Evolutionary conservation across 2,329 filamentous ascomycete species (phyloP).

Genomic region (Parascedosporium putredinis): DNA sequence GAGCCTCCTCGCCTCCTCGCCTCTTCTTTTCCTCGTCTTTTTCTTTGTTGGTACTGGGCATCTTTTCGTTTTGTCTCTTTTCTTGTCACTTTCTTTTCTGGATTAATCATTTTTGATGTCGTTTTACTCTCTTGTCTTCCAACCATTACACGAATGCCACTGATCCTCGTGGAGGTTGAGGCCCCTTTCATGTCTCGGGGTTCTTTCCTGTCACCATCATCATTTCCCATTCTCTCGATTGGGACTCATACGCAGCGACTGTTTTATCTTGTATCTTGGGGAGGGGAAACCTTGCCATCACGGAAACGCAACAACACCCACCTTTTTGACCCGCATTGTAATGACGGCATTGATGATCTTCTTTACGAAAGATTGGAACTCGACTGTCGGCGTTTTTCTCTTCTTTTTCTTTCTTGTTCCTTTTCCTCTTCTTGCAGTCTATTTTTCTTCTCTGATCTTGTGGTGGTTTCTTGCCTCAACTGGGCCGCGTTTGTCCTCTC

Average conservation of each 20-base stretch:
- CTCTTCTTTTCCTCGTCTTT: slow-evolving; percentile 6
- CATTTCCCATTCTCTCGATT: slow-evolving; percentile 17
- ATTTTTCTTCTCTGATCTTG: no score
- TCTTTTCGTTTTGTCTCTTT: neutral
- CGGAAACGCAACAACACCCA: no score
- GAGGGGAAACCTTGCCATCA: no score
- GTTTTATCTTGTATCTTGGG: slow-evolving; percentile 16
- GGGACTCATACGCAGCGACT: slow-evolving; percentile 15
- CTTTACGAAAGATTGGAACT: neutral
- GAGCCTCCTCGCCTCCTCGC: no score
- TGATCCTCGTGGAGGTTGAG: neutral
- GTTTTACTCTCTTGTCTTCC: neutral
- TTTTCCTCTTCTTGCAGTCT: neutral
- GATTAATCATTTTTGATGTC: neutral
- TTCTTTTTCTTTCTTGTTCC: neutral
- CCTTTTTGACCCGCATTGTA: slow-evolving; percentile 7
- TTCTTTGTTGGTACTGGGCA: slow-evolving; percentile 16
- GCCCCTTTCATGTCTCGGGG: slow-evolving; percentile 12
- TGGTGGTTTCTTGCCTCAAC: no score
- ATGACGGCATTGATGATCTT: slow-evolving; percentile 4
- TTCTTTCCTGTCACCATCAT: no score
- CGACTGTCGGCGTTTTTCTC: neutral
- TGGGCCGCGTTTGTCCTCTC: no score
- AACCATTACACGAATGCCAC: neutral
- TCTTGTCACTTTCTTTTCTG: neutral